These are phyloP conservation scores for Trametes maxima DNA, from an alignment of 768 basidiomycete genomes.

Conservation along the genomic window DNA sequence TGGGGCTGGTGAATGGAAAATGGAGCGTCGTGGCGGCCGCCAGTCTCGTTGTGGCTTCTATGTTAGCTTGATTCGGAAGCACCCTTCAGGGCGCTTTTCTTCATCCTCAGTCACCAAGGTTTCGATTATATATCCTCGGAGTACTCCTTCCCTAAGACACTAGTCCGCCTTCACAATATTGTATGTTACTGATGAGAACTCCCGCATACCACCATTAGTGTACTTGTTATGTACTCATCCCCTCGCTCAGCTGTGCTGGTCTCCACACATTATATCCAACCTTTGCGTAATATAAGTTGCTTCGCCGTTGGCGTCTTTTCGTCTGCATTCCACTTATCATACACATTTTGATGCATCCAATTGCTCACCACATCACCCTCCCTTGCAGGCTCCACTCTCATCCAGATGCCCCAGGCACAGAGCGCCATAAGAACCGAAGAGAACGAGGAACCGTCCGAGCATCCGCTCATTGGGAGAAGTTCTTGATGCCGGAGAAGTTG, in stretches of 20 bases:
- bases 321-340: no score
- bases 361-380: no score
- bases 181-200: neutral
- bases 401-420: no score
- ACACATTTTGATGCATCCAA: no score
- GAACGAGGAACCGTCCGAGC: neutral
- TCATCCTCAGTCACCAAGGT: neutral
- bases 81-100: neutral
- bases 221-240: neutral
- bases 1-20: neutral
- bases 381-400: no score
- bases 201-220: neutral
- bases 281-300: neutral
- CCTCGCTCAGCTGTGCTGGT: neutral
- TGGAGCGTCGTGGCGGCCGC: constrained; percentile 4
- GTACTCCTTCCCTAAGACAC: no score
- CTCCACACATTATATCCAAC: neutral
- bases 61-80: neutral
- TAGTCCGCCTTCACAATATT: no score
- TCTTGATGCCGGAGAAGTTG: constrained; percentile 30
- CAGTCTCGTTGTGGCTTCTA: neutral
- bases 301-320: neutral
- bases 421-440: neutral
- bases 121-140: no score
- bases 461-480: constrained; percentile 26